Base-by-base conservation (phyloP, 371 early-diverging fungal genomes). In the Mortierella sp. region DNA sequence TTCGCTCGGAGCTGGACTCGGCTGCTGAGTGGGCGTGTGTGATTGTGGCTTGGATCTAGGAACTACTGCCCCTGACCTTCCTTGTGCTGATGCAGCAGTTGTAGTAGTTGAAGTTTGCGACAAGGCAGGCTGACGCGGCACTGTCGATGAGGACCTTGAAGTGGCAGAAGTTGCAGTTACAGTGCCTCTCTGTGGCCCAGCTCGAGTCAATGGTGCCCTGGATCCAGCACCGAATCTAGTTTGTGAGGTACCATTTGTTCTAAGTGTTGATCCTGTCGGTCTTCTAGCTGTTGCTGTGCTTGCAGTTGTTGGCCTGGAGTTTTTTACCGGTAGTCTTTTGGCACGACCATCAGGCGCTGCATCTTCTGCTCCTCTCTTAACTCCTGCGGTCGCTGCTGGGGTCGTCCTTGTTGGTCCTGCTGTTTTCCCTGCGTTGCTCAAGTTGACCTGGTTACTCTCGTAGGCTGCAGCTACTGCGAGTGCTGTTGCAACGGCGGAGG, bases 381-480 rank as follows among this genome's bases (percentile, higher is more conserved):
- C 5, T 2, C 75, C 69, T 0, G 60, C 27, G 9, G n/a, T 24
- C 17, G 46, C 19, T 28, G 32, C 21, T 6, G 42, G 39, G 24
- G 50, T 55, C 9, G 46, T 41, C 9, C 47, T 5, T 12, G 34
- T 15, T 14, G 37, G 9, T 34, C 43, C 8, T 19, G 48, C 21
- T 39, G 19, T 17, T 49, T 28, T 24, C 48, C n/a, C 47, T 49
- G 51, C n/a, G 14, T 41, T 42, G 6, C 37, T 50, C 23, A 21
- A 14, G 30, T 23, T 21, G 39, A 7, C 2, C 15, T 42, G 19
- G 51, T 56, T 26, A 32, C 24, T 58, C 44, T 24, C 56, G 28
- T 56, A 50, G 11, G 69, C 69, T 4, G 67, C 62, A 24, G 76
- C 76, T 2, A 76, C 76, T 11, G 76, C 76, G 21, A 76, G 32